These are phyloP conservation scores for Taphrina communis DNA, from an alignment of 1,139 yeast genomes.

Conservation along the genomic window DNA sequence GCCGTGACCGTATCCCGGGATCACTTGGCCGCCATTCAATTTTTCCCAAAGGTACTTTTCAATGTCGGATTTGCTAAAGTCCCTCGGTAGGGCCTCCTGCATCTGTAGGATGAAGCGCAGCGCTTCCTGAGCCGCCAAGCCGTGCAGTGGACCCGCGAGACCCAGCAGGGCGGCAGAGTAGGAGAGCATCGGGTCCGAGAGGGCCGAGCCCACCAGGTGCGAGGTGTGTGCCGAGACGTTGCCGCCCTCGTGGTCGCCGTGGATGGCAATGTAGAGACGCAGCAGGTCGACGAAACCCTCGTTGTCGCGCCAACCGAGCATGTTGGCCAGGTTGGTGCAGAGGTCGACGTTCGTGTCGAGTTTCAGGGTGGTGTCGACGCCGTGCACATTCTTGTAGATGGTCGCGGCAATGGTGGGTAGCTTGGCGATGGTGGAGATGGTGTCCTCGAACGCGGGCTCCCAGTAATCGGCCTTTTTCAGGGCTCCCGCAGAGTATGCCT, in stretches of 20 bases:
- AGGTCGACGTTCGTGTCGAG: constrained; percentile 70
- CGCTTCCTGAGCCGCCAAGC: constrained; percentile 94
- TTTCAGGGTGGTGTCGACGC: constrained; percentile 62
- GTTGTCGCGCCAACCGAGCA: constrained; percentile 74
- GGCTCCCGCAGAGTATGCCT: constrained; percentile 85
- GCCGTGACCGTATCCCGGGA: constrained; percentile 98
- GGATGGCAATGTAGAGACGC: constrained; percentile 94
- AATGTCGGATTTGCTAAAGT: constrained; percentile 74
- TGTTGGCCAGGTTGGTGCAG: constrained; percentile 86
- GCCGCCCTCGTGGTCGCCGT: constrained; percentile 99
- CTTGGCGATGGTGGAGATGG: constrained; percentile 68
- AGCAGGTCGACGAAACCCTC: constrained; percentile 82
- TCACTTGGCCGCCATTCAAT: constrained; percentile 90
- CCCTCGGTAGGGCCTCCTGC: constrained; percentile 77
- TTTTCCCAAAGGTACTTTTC: constrained; percentile 95
- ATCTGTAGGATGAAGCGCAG: constrained; percentile 91
- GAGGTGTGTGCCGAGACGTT: constrained; percentile 98
- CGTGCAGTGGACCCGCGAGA: constrained; percentile 98
- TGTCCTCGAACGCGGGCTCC: constrained; percentile 71
- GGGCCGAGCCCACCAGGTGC: constrained; percentile 91
- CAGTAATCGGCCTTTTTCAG: constrained; percentile 58
- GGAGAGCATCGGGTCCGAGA: constrained; percentile 91
- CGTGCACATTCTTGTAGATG: constrained; percentile 70
- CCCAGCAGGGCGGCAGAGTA: constrained; percentile 97
- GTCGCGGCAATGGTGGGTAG: constrained; percentile 69